A percentile compares a stretch with the other conserved stretches of the same genome.
Evolutionary conservation across 2,329 filamentous ascomycete genomes (phyloP).

Genomic region (Cercospora nicotianae): DNA sequence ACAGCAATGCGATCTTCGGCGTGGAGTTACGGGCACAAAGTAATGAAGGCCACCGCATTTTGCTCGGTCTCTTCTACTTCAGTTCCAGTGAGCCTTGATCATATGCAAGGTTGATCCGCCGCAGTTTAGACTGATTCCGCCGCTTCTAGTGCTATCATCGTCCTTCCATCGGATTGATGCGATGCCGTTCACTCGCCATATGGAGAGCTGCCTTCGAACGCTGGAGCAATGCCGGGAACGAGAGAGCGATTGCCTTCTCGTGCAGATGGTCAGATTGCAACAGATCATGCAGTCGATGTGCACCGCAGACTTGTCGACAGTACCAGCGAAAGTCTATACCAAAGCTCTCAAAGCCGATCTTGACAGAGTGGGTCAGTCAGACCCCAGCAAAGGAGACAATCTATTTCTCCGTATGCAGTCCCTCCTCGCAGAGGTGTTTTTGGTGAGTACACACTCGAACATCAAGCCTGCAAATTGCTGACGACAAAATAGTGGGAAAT

Average conservation of each 20-base stretch:
- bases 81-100: not conserved
- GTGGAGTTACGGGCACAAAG: constrained; percentile 11
- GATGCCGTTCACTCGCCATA: constrained; percentile 31
- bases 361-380: constrained; percentile 21
- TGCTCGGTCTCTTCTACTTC: constrained; percentile 33
- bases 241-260: constrained; percentile 34
- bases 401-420: constrained; percentile 32
- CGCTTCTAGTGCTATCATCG: constrained; percentile 28
- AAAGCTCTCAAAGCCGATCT: constrained; percentile 35
- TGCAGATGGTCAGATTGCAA: constrained; percentile 35
- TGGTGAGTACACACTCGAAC: constrained; percentile 6
- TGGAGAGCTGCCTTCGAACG: constrained; percentile 27
- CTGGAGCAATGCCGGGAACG: constrained; percentile 31
- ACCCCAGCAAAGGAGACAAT: constrained; percentile 26
- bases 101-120: not conserved
- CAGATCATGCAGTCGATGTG: constrained; percentile 32
- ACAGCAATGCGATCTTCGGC: constrained; percentile 22
- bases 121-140: not conserved
- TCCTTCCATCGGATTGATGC: constrained; percentile 36
- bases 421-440: constrained; percentile 31
- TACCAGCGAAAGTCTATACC: constrained; percentile 32
- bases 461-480: not conserved
- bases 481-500: constrained; percentile 23
- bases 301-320: constrained; percentile 27
- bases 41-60: constrained; percentile 32